A percentile compares a stretch with the other conserved stretches of the same genome.
Conservation (phyloP, 495 filamentous ascomycete genomes). For the Lentithecium fluviatile region DNA sequence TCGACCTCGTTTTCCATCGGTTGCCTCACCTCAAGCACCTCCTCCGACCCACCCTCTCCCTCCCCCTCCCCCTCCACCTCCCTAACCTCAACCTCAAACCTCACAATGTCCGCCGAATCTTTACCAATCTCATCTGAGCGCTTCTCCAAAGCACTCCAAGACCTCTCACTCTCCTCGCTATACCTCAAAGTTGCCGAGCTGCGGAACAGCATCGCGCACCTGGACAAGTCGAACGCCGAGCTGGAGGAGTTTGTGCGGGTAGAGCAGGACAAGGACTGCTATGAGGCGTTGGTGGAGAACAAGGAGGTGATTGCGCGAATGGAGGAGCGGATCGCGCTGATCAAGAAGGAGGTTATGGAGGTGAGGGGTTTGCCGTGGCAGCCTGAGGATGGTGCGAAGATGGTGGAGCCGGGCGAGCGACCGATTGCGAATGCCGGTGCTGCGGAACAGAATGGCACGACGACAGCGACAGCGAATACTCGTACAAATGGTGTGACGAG, state of each 20-base stretch:
- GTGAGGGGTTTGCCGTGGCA: conserved; percentile 63
- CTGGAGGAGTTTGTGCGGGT: conserved; percentile 49
- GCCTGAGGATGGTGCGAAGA: conserved; percentile 10
- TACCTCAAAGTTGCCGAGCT: conserved; percentile 81
- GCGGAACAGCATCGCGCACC: conserved; percentile 77
- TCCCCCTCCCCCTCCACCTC: neutral
- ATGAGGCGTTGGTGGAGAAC: conserved; percentile 74
- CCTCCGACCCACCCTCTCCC: no score
- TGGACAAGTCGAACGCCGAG: conserved; percentile 70
- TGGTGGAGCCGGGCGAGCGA: neutral
- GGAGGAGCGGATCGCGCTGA: conserved; percentile 64
- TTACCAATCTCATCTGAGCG: conserved; percentile 59
- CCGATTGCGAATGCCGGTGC: neutral
- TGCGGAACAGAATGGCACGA: neutral
- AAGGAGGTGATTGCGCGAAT: conserved; percentile 69
- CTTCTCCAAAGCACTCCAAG: conserved; percentile 70
- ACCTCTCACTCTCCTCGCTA: conserved; percentile 68
- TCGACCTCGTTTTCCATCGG: conserved; percentile 1
- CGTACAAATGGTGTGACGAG: no score
- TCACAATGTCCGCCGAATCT: conserved; percentile 49
- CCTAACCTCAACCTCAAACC: neutral
- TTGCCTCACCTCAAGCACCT: no score
- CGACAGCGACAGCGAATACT: neutral
- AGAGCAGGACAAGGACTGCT: conserved; percentile 61
- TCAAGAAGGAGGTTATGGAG: conserved; percentile 71